A percentile compares a stretch with the other conserved stretches of the same genome.
phyloP scores from a whole-genome alignment of 2,329 filamentous ascomycete genomes.

The Byssothecium circinans region DNA sequence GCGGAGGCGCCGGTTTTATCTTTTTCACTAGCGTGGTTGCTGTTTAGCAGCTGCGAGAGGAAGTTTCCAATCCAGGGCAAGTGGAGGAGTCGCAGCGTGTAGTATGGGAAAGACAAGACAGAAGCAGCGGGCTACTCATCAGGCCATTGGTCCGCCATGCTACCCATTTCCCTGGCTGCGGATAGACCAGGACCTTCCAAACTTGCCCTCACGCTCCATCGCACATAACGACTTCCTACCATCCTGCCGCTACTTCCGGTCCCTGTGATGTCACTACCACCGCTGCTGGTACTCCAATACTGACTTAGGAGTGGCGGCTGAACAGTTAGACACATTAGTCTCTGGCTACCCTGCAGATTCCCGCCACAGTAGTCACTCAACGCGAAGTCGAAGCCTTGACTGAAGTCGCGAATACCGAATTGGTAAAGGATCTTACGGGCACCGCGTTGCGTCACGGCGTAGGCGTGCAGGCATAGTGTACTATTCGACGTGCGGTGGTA shows the following conservation, averaged over 20 bases:
- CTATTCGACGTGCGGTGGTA: slow-evolving; percentile 20
- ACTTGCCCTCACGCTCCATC: slow-evolving; percentile 27
- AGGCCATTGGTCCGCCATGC: slow-evolving; percentile 18
- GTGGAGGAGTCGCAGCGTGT: too few relatives aligned
- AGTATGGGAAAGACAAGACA: too few relatives aligned
- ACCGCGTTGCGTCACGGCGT: slow-evolving; percentile 29
- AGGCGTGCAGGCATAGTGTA: slow-evolving; percentile 28
- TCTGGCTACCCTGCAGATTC: slow-evolving; percentile 2
- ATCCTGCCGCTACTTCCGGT: slow-evolving; percentile 20
- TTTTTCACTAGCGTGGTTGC: too few relatives aligned
- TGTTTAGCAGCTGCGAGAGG: too few relatives aligned
- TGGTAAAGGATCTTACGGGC: slow-evolving; percentile 33
- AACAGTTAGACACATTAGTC: slow-evolving; percentile 27
- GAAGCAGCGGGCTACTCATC: slow-evolving; percentile 5
- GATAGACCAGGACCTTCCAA: slow-evolving; percentile 20
- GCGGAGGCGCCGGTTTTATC: too few relatives aligned
- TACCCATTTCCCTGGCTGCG: slow-evolving; percentile 5
- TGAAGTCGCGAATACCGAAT: slow-evolving; percentile 29
- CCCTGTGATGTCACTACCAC: slow-evolving; percentile 25
- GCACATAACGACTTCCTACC: slow-evolving; percentile 21
- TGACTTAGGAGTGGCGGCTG: slow-evolving; percentile 30
- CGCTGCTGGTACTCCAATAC: slow-evolving; percentile 13
- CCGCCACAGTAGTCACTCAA: slow-evolving; percentile 26
- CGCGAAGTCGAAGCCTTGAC: slow-evolving; percentile 27
- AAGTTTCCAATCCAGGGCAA: too few relatives aligned